Base-by-base conservation (phyloP, 2,329 filamentous ascomycete genomes). In the Leptographium wingfieldii region DNA sequence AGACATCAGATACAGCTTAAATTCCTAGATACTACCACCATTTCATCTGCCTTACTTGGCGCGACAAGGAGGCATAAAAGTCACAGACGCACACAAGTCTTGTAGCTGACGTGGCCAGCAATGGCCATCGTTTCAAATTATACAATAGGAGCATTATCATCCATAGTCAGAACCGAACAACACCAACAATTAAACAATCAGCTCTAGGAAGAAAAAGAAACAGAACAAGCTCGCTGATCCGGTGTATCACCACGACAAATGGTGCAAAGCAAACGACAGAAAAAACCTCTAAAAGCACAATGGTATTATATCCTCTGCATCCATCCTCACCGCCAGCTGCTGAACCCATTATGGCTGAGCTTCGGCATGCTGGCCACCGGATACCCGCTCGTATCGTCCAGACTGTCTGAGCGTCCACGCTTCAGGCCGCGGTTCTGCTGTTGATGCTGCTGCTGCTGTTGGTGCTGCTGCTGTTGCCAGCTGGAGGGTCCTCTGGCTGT, bases 341-440 rank as follows among this genome's bases (percentile, higher is more conserved):
- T 64, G 59, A 65, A 64, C 11, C 61, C 63, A 53, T 62, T 59
- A 60, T 65, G 61, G 61, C 33, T 64, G 46, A 55, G 62, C 64
- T 63, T 63, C 40, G 59, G 63, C 61, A 65, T 66, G 46, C 61
- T 38, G 19, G 57, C 33, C 54, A 63, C 62, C 6, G 64, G 65
- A 56, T 66, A 66, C 16, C 43, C 52, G 12, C 38, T 40, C n/a
- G 27, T 22, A 10, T 62, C 66, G 14, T 68, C 70, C 1, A 67
- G 60, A 62, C 69, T 70, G 56, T 72, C 70, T 7, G 66, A 65
- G 54, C 70, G 69, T 48, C 66, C 65, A 16, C 71, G 67, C 67
- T 72, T 73, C 62, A 67, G 70, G 12, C 68, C 65, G 19, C 62
- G 64, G 12, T 10, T 14, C 31, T 55, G 22, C 19, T 54, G 57